phyloP scores from a whole-genome alignment of 495 filamentous ascomycete genomes.

The Letharia columbiana region DNA sequence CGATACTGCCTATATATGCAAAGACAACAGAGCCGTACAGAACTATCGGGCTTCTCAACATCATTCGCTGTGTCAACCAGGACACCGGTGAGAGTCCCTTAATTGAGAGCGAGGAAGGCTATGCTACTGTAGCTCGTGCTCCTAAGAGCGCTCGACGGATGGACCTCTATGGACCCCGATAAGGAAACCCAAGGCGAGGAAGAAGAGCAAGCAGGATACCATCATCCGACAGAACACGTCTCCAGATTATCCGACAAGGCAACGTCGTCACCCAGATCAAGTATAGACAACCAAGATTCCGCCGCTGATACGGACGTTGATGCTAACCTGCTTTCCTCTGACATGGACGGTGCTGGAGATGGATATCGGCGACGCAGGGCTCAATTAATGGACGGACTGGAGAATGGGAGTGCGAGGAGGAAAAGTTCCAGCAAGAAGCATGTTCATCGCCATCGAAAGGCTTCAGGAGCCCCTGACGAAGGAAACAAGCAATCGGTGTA shows the following conservation, averaged over 20 bases:
- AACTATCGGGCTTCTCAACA: not conserved
- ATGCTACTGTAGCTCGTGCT: not conserved
- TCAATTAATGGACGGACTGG: constrained; percentile 11
- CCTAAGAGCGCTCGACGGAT: constrained; percentile 14
- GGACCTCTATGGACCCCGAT: constrained; percentile 15
- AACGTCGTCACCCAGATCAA: not conserved
- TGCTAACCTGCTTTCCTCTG: constrained; percentile 18
- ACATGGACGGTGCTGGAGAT: constrained; percentile 18
- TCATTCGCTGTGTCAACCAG: not conserved
- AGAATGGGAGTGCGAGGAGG: constrained; percentile 2
- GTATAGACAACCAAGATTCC: constrained; percentile 13
- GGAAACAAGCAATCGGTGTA: constrained; percentile 15
- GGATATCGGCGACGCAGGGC: constrained; percentile 15
- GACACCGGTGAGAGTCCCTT: not conserved
- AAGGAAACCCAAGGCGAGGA: not conserved
- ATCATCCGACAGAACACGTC: not conserved
- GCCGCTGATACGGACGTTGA: constrained; percentile 12
- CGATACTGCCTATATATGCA: not conserved
- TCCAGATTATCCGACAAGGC: not conserved
- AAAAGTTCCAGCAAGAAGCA: constrained; percentile 4
- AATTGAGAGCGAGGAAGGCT: not conserved
- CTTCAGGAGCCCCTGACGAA: constrained; percentile 25
- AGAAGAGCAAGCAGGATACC: not conserved
- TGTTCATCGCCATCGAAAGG: not conserved
- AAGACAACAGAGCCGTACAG: not conserved